A percentile compares a stretch with the other conserved stretches of the same genome.
Conservation (phyloP, 306 rosid genomes). For the Cicer bijugum region DNA sequence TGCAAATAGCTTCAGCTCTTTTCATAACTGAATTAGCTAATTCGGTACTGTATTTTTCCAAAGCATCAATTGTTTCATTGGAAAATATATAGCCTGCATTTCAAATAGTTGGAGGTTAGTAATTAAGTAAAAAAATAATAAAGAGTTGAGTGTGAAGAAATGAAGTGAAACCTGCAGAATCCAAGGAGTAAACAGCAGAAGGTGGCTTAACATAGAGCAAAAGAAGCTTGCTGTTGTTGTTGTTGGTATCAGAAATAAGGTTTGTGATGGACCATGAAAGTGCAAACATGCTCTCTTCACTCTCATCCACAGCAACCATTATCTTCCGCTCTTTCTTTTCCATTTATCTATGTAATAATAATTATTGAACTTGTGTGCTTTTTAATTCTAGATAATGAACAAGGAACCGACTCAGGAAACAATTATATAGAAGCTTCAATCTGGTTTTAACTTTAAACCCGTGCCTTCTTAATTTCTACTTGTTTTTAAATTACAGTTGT, state of each 20-base stretch:
- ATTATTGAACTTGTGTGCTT: not conserved
- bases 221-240: conserved; percentile 52
- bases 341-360: not conserved
- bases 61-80: conserved; percentile 52
- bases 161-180: conserved; percentile 66
- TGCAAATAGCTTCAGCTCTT: conserved; percentile 68
- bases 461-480: not conserved
- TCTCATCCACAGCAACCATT: conserved; percentile 85
- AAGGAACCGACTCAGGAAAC: conserved; percentile 11
- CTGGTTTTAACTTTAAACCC: conserved; percentile 1
- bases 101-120: not conserved
- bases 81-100: conserved; percentile 66
- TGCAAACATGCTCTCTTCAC: conserved; percentile 84
- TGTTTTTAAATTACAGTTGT: not conserved
- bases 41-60: conserved; percentile 59
- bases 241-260: conserved; percentile 53
- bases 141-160: not conserved
- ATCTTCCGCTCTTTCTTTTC: conserved; percentile 53
- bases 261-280: conserved; percentile 76
- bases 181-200: conserved; percentile 60
- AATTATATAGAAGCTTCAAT: conserved; percentile 26
- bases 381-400: conserved; percentile 35
- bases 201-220: conserved; percentile 81
- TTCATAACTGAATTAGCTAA: conserved; percentile 72
- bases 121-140: not conserved